Base-by-base conservation (phyloP, 805 yeast species). In the Metschnikowia proteae region DNA sequence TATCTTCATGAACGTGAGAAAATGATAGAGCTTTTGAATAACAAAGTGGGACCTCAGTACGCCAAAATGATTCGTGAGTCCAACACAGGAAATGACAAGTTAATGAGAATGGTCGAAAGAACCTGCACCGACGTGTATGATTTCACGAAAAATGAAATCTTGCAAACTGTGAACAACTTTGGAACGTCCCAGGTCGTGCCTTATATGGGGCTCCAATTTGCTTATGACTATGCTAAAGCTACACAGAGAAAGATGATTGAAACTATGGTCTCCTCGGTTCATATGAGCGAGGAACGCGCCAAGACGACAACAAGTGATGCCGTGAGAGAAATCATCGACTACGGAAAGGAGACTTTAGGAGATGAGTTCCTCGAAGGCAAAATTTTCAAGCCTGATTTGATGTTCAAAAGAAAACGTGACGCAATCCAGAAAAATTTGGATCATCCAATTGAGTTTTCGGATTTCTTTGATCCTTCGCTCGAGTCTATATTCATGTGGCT, bases 401-500 rank as follows among this genome's bases (percentile, higher is more conserved):
- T 94, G 98, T 92, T 90, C 60, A 80, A 89, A 2, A 81, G 89
- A 56, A 76, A 76, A 49, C 79, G 76, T 35, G 96, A 94, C 59
- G 64, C 76, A 4, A 66, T 83, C 31, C 73, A 79, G 32, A 79
- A 84, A 53, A 74, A 78, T 35, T 71, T 91, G 27, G 74, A 79
- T 42, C 80, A 80, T 26, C 76, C 79, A 22, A 74, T 92, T 25
- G 80, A 84, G 9, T 36, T 87, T 4, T 46, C 73, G n/a, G 97
- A 94, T 67, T 83, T 90, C 56, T 73, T 91, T 60, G 96, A 91
- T 56, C 88, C 96, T 4, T 76, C 86, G 0, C 63, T 81, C 52
- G 86, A 83, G 35, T 79, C 85, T 3, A 78, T 84, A 49, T 61
- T 81, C 41, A 55, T 68, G 57, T 61, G 76, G 77, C 48, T 75